Evolutionary conservation across 768 basidiomycete species (phyloP), one percentile per base, ranked within the genome.

Genomic region (Scleroderma bovista): DNA sequence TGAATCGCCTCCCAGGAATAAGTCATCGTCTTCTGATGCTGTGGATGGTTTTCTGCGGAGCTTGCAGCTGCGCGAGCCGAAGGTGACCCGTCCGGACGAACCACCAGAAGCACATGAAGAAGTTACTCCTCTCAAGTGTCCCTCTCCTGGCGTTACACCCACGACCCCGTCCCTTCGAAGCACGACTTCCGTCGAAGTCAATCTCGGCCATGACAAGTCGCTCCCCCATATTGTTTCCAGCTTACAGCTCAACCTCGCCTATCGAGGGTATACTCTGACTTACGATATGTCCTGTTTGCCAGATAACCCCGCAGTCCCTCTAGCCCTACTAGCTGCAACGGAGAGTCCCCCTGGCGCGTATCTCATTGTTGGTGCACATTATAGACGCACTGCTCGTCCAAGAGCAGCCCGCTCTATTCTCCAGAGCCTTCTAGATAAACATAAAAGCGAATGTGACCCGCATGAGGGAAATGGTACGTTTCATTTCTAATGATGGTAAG

Each of bases 361-460:
- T 56, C 26, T 66, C 47, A 39, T 67, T 36, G 52, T 67, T 22
- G 56, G 58, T 11, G 65, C 67, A 26, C 67, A 65, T 56, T 66
- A 66, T 53, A 61, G 65, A 51, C 62, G 67, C 34, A 66, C 65
- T 41, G 65, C 63, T 46, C 66, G 65, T 29, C 51, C 65, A 48
- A 56, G 54, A 47, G 65, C 65, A 45, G 65, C 65, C 12, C 49
- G 65, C 38, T 46, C 59, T 40, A 57, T 66, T 8, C 59, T 66
- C 32, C 57, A 55, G 53, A 62, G 63, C 3, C 48, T 66, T 12
- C 55, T 66, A 29, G 26, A 29, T 12, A 31, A 22, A 20, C 22
- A 26, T 22, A 29, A 20, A 13, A 19, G 26, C 9, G 26, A 29
- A 29, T 29, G 5, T 29, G 26, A 9, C 54, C n/a, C 33, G 41